Base-by-base conservation (phyloP, 1,284 basidiomycete genomes). In the Porogramme epimiltina region DNA sequence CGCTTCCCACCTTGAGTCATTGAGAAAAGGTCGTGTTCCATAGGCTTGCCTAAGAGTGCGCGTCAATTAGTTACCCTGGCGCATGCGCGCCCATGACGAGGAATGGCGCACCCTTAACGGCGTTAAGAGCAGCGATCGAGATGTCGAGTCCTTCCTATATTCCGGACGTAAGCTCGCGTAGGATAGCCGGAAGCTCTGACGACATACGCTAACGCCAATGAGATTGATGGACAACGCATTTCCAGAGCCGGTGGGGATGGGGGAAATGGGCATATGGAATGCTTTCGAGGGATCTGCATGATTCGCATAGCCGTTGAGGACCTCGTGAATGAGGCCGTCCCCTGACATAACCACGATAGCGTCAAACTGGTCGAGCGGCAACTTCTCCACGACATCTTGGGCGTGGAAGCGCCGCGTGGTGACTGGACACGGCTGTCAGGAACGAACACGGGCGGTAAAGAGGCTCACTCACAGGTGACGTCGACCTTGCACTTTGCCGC, bases 281-380 rank as follows among this genome's bases (percentile, higher is more conserved):
- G 93, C 95, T 41, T 76, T 77, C 18, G 73, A 69, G 0, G 91
- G 88, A 47, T 91, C 80, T 9, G 76, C 66, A 48, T 94, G 87
- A 38, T 81, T 73, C 1, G 91, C 89, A 44, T 98, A 84, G 2
- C 95, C 97, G 65, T 99, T 98, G 64, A 97, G 66, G n/a, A 96
- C 77, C 70, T 98, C 95, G 66, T 95, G 92, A 8, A 95, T 66
- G 38, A 94, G 77, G 4, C 95, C 95, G 66, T 98, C 95, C 0
- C 95, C 95, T 0, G 93, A 95, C 20, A 96, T 82, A 8, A 85
- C 73, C n/a, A 92, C 81, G 28, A 98, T 70, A 0, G 87, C 92
- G 62, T 93, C 93, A 57, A 84, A 92, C 1, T 73, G 61, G 10
- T 80, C 73, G 1, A 94, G 72, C 0, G 79, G 65, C 25, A 95